Base-by-base conservation (phyloP, 345 rosid genomes). In the Salix udensis region DNA sequence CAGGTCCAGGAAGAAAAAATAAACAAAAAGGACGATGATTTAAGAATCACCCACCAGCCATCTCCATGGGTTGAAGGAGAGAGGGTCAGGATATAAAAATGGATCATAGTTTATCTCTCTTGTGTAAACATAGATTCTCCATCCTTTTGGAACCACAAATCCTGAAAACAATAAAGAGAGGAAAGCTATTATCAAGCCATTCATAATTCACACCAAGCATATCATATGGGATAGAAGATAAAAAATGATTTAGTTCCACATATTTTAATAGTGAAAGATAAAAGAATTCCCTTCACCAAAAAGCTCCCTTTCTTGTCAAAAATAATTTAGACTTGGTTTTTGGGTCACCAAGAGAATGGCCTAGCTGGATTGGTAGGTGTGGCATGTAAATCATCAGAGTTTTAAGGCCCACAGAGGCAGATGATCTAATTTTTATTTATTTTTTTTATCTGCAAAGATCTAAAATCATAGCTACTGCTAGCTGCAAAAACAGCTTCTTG, bases 61-160 rank as follows among this genome's bases (percentile, higher is more conserved):
- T 85, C 97, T 90, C 97, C 94, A 92, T 9, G 98, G 97, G 82
- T 91, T 87, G 82, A 94, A 94, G 69, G 82, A 40, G 6, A 86
- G 77, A 58, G 97, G 95, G 52, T 91, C 98, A 5, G 86, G 85
- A 71, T 90, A 91, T 7, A 88, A 68, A 72, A 72, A 73, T 5
- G 92, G 86, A 70, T 94, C 97, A 75, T 94, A 92, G 82, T 94
- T 94, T 24, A 83, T 86, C 75, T 91, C 92, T 66, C 97, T 85
- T 5, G 93, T 91, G 77, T 88, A 90, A 7, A 91, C 92, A 73
- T 85, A 88, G 36, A 88, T 86, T 76, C 86, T 80, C 91, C 89
- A 88, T 58, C 88, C 91, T 77, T 86, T 48, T 1, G 91, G 91
- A 75, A 88, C 72, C 14, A 81, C 69, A 75, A 52, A 88, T 69